These are phyloP conservation scores for Salinomyces thailandicus DNA, from an alignment of 2,329 filamentous ascomycete genomes.

Conservation along the genomic window DNA sequence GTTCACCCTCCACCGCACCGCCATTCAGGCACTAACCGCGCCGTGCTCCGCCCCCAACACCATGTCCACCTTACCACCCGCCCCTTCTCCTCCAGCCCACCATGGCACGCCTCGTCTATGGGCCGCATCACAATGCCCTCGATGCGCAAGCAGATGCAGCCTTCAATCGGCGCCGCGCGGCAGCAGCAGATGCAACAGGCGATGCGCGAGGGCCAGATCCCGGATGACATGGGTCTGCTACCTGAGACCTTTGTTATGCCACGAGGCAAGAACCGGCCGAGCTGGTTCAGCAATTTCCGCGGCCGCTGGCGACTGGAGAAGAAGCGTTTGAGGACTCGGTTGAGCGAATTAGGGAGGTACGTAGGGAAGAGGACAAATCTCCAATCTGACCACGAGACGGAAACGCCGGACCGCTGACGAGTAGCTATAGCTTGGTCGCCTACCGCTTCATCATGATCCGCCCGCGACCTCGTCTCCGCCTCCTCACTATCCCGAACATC, in stretches of 20 bases:
- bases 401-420: background rate
- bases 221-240: constrained; percentile 35
- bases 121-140: constrained; percentile 8
- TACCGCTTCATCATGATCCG: constrained; percentile 6
- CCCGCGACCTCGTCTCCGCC: constrained; percentile 25
- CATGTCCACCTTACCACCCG: constrained; percentile 4
- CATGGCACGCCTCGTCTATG: constrained; percentile 4
- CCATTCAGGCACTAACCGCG: background rate
- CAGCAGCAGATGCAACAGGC: constrained; percentile 24
- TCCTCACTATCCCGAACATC: constrained; percentile 27
- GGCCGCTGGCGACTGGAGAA: constrained; percentile 9
- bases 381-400: background rate
- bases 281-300: constrained; percentile 6
- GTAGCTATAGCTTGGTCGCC: background rate
- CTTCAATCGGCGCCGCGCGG: constrained; percentile 29
- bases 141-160: constrained; percentile 25
- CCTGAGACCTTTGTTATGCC: constrained; percentile 28
- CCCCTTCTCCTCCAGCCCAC: constrained; percentile 12
- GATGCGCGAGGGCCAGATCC: constrained; percentile 24
- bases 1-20: background rate
- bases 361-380: background rate
- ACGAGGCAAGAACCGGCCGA: constrained; percentile 15
- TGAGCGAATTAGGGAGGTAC: constrained; percentile 3
- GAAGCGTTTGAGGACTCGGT: constrained; percentile 5
- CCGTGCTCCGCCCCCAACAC: background rate